These are phyloP conservation scores for Chenopodium album DNA, from an alignment of 148 eudicot genomes.

Conservation along the genomic window DNA sequence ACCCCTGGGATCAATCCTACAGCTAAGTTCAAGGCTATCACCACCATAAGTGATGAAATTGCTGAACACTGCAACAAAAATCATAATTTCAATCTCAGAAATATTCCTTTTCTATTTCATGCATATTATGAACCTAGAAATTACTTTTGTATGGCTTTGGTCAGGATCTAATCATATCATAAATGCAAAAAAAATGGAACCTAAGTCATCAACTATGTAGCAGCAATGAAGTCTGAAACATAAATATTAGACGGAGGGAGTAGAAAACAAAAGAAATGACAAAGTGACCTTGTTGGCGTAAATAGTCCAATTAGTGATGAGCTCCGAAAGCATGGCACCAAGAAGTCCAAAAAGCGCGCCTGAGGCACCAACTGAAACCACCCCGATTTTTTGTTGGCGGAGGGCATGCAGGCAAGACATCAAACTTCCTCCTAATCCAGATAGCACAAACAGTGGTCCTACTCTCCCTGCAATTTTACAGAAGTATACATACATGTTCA, in stretches of 20 bases:
- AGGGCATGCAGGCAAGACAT: slow-evolving; percentile 35
- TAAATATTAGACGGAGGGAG: not conserved
- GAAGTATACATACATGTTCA: too few species aligned
- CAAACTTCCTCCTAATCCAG: slow-evolving; percentile 53
- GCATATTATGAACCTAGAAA: not conserved
- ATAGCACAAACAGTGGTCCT: slow-evolving; percentile 40
- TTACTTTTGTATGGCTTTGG: too few species aligned
- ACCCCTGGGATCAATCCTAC: slow-evolving; percentile 47
- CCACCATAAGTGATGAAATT: slow-evolving; percentile 26
- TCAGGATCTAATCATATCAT: not conserved
- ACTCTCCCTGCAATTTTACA: slow-evolving; percentile 37
- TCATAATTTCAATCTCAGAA: not conserved
- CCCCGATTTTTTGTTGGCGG: not conserved
- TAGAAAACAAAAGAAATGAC: not conserved
- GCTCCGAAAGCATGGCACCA: slow-evolving; percentile 56
- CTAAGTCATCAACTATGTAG: not conserved
- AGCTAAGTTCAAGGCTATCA: slow-evolving; percentile 40
- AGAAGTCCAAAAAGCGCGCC: slow-evolving; percentile 54
- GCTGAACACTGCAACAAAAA: slow-evolving; percentile 38
- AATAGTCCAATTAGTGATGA: slow-evolving; percentile 46
- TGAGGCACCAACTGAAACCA: slow-evolving; percentile 49
- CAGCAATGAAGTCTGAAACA: not conserved
- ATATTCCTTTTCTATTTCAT: not conserved
- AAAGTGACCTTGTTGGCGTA: slow-evolving; percentile 42
- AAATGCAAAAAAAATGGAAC: too few species aligned